These are phyloP conservation scores for Coemansia brasiliensis DNA, from an alignment of 192 early-diverging fungal species.

Conservation along the genomic window DNA sequence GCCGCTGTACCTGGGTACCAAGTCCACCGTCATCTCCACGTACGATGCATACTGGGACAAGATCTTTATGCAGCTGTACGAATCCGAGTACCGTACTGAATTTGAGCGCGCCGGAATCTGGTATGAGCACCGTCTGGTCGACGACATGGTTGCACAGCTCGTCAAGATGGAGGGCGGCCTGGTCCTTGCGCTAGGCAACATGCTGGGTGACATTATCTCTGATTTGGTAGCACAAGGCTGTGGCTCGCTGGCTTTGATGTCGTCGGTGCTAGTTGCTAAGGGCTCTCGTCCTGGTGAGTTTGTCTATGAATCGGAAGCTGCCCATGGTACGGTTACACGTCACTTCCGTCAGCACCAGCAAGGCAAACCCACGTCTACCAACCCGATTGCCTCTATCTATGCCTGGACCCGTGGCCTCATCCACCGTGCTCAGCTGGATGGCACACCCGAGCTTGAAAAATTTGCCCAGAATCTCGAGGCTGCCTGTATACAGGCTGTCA, in stretches of 20 bases:
- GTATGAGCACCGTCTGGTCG: slow-evolving; percentile 98
- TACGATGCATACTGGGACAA: slow-evolving; percentile 99
- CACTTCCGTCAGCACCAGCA: slow-evolving; percentile 96
- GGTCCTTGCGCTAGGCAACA: slow-evolving; percentile 94
- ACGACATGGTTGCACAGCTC: slow-evolving; percentile 98
- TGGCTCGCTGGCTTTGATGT: slow-evolving; percentile 94
- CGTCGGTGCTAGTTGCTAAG: slow-evolving; percentile 90
- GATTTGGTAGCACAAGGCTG: slow-evolving; percentile 97
- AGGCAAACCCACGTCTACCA: slow-evolving; percentile 92
- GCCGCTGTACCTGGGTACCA: slow-evolving; percentile 94
- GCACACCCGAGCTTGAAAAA: slow-evolving; percentile 66
- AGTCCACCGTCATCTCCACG: slow-evolving; percentile 95
- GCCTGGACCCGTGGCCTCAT: slow-evolving; percentile 93
- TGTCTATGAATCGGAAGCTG: slow-evolving; percentile 90
- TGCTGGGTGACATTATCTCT: slow-evolving; percentile 94
- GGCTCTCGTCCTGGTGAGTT: slow-evolving; percentile 78
- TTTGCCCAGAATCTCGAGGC: slow-evolving; percentile 82
- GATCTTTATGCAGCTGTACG: slow-evolving; percentile 91
- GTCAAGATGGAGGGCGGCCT: slow-evolving; percentile 94
- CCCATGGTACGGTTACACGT: slow-evolving; percentile 95
- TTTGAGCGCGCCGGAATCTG: slow-evolving; percentile 87
- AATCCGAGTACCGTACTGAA: slow-evolving; percentile 75
- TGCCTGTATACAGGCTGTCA: slow-evolving; percentile 88
- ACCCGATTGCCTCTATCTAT: slow-evolving; percentile 96
- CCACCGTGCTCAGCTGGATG: slow-evolving; percentile 93